A percentile compares a stretch with the other conserved stretches of the same genome.
phyloP scores from a whole-genome alignment of 768 basidiomycete species.

The Amanita pallidorosea region DNA sequence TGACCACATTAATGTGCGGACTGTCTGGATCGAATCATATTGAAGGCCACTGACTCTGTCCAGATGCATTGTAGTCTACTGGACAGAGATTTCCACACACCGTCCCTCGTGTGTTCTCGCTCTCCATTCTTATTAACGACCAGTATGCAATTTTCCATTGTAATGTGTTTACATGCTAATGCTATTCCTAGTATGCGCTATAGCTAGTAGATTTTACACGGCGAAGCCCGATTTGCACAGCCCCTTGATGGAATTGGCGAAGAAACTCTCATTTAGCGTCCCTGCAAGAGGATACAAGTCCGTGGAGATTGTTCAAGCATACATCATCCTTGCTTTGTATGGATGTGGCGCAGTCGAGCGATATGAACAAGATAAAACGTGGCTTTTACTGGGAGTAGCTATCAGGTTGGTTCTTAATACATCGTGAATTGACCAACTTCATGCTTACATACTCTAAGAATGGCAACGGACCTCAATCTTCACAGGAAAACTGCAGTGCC shows the following conservation, averaged over 20 bases:
- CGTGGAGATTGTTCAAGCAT: constrained; percentile 94
- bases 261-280: constrained; percentile 80
- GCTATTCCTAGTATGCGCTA: constrained; percentile 69
- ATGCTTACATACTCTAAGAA: constrained; percentile 31
- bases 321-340: constrained; percentile 80
- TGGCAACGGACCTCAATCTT: constrained; percentile 93
- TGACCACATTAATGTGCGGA: constrained; percentile 60
- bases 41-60: constrained; percentile 9
- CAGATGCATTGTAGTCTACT: constrained; percentile 76
- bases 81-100: constrained; percentile 86
- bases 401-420: constrained; percentile 42
- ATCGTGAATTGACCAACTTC: not conserved
- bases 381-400: constrained; percentile 81
- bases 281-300: constrained; percentile 84
- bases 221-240: constrained; percentile 74
- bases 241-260: constrained; percentile 70
- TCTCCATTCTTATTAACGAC: constrained; percentile 94
- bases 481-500: constrained; percentile 71
- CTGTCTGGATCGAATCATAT: constrained; percentile 4
- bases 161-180: not conserved
- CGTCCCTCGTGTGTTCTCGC: constrained; percentile 85
- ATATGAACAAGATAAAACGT: constrained; percentile 94
- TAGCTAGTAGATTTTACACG: constrained; percentile 83
- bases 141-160: constrained; percentile 35
- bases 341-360: constrained; percentile 92